Percentiles rank a stretch among this genome's conserved stretches.
Conservation (phyloP, 2,329 filamentous ascomycete species). For the Fusarium verticillioides region DNA sequence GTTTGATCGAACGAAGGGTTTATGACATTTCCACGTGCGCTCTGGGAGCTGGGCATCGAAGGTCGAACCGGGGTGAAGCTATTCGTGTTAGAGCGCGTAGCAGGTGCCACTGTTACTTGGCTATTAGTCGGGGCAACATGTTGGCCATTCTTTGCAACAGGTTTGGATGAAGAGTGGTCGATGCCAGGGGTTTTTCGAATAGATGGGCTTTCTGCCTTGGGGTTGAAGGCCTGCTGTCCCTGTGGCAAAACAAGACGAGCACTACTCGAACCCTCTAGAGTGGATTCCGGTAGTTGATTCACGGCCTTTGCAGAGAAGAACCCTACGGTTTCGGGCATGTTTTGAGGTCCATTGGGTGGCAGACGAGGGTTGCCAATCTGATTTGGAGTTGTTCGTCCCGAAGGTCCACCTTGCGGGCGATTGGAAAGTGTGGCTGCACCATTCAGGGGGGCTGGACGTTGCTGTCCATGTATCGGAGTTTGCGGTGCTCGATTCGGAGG, state of each 20-base stretch:
- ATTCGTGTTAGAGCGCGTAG: constrained; percentile 37
- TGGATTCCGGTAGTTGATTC: constrained; percentile 62
- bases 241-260: constrained; percentile 55
- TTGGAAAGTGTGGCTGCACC: constrained; percentile 38
- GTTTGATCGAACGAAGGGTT: constrained; percentile 66
- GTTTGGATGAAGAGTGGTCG: constrained; percentile 81
- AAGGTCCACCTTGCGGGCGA: constrained; percentile 32
- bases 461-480: constrained; percentile 48
- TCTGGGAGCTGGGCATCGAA: constrained; percentile 42
- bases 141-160: constrained; percentile 69
- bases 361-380: constrained; percentile 45
- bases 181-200: constrained; percentile 90
- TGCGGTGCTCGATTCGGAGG: constrained; percentile 44
- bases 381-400: constrained; percentile 34
- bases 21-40: constrained; percentile 54
- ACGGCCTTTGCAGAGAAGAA: constrained; percentile 80
- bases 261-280: constrained; percentile 53
- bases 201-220: constrained; percentile 81
- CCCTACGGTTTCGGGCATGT: constrained; percentile 58
- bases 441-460: constrained; percentile 38
- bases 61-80: constrained; percentile 49
- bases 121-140: constrained; percentile 59
- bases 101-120: constrained; percentile 38
- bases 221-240: constrained; percentile 72
- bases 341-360: constrained; percentile 42